Base-by-base conservation (phyloP, 169 alveolate genomes). In the Plasmodium falciparum region DNA sequence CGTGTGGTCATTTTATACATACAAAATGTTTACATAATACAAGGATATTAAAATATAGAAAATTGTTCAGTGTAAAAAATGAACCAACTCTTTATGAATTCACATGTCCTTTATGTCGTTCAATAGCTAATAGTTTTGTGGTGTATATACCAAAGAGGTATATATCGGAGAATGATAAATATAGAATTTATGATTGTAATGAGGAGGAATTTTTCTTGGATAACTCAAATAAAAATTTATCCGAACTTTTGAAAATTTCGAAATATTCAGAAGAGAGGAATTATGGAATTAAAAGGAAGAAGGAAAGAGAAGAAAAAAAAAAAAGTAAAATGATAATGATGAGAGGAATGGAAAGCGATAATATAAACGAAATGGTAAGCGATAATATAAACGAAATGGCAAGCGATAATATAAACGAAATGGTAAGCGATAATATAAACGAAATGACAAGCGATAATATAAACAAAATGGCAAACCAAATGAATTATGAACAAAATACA, bases 1-100 rank as follows among this genome's bases (percentile, higher is more conserved):
- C 89, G 2, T 78, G 89, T 78, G 89, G 89, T 4, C 89, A 78
- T 50, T 63, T 78, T 29, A 66, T 78, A 29, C 89, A 78, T 49
- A 78, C 74, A n/a, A 78, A 54, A 4, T 78, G 89, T 52, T 70
- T 78, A 2, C 89, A 78, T 71, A 78, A 78, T 26, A 66, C 89
- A n/a, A 63, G 67, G 39, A 66, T 78, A 17, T 78, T 78, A 20
- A 50, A 50, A 17, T 26, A 43, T 43, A 49, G 72, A 24, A 78
- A 66, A 50, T 49, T 52, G 13, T 71, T 52, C 47, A 78, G 67
- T 50, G 78, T 24, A 50, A 78, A 20, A 20, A 33, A 69, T 52
- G 66, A 45, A 24, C 89, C 78, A 13, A 78, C 89, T 0, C 50
- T 65, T 24, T 78, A 78, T 65, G 89, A 78, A 70, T 78, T 65